phyloP scores from a whole-genome alignment of 225 moss, liverwort and hornwort genomes.

The Marchantia paleacea region DNA sequence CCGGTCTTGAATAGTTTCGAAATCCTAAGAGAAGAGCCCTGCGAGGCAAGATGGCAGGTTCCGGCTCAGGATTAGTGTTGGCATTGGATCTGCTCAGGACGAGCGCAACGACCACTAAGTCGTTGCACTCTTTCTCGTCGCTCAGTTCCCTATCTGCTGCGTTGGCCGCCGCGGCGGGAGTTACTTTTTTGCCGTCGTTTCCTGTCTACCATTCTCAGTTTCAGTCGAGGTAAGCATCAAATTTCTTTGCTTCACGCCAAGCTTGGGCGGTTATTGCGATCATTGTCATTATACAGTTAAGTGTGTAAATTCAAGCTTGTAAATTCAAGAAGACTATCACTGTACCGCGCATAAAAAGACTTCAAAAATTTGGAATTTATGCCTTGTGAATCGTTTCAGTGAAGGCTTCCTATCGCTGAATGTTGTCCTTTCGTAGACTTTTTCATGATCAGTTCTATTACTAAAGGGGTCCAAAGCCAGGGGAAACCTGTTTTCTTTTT shows the following conservation, averaged over 20 bases:
- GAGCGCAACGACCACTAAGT: conserved; percentile 43
- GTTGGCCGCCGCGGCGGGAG: conserved; percentile 64
- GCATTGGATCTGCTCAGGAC: conserved; percentile 74
- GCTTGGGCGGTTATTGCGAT: neutral
- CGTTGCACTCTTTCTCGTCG: conserved; percentile 77
- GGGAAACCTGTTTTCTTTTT: neutral
- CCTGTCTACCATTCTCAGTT: conserved; percentile 42
- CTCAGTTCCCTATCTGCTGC: conserved; percentile 74
- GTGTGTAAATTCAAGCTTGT: neutral
- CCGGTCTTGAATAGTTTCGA: neutral
- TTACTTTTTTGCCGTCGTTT: conserved; percentile 64
- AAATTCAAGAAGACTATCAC: neutral
- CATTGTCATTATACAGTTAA: neutral
- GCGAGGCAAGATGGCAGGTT: conserved; percentile 34
- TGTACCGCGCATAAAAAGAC: no score
- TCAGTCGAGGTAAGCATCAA: conserved; percentile 39
- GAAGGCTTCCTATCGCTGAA: no score
- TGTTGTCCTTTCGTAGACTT: no score
- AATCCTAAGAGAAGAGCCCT: neutral
- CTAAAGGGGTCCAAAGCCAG: neutral
- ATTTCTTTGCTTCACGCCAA: neutral
- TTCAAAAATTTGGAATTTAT: neutral
- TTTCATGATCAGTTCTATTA: no score
- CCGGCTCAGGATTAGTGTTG: conserved; percentile 64
- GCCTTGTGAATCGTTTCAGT: neutral